Evolutionary conservation across 305 asterid species (phyloP).

Genomic region (Andrographis paniculata): DNA sequence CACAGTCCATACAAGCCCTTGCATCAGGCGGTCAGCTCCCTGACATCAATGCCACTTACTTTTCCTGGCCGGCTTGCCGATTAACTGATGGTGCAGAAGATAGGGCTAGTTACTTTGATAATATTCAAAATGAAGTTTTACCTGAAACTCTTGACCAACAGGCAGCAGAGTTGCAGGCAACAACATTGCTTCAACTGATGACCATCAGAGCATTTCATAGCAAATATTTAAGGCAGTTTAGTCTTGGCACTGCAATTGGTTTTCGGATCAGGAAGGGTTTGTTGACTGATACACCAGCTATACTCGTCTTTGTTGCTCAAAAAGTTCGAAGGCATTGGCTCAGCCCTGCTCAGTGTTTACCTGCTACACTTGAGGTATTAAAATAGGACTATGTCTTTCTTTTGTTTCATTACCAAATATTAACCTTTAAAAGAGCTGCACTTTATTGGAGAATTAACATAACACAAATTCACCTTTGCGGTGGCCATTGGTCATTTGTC

Average conservation of each 20-base stretch:
- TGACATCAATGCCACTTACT: constrained; percentile 88
- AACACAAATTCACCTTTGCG: too few relatives aligned
- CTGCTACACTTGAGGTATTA: constrained; percentile 87
- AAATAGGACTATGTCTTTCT: constrained; percentile 15
- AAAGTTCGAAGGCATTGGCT: constrained; percentile 92
- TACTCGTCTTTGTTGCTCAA: constrained; percentile 91
- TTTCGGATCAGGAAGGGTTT: constrained; percentile 73
- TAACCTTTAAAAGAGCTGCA: constrained; percentile 2
- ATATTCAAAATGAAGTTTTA: constrained; percentile 82
- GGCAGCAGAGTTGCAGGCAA: constrained; percentile 77
- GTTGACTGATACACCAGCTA: constrained; percentile 87
- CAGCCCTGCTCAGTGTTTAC: constrained; percentile 56
- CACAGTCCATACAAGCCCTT: constrained; percentile 50
- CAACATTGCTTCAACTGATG: constrained; percentile 92
- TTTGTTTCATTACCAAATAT: too few relatives aligned
- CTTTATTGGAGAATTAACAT: too few relatives aligned
- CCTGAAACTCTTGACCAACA: constrained; percentile 69
- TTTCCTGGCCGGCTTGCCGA: constrained; percentile 89
- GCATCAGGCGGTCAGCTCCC: constrained; percentile 64
- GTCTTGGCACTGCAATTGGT: constrained; percentile 95
- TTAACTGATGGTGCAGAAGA: constrained; percentile 76
- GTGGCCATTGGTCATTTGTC: too few relatives aligned
- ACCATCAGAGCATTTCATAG: constrained; percentile 91
- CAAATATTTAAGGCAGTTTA: constrained; percentile 60
- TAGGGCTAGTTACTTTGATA: constrained; percentile 73